Evolutionary conservation across 75 land plant genomes (phyloP).

Genomic region (Cupressus sempervirens): DNA sequence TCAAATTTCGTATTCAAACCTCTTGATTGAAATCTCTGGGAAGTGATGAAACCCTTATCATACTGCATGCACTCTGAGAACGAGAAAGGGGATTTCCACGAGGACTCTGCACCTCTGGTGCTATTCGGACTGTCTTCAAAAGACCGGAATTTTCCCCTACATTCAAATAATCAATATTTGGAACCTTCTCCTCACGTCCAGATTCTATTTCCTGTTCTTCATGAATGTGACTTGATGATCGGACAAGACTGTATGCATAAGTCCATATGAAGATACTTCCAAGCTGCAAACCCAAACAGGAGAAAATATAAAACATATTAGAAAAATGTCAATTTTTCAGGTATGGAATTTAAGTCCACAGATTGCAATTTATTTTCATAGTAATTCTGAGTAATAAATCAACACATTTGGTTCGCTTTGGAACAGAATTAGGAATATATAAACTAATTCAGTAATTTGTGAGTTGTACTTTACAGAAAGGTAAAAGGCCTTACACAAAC

Average conservation of each 20-base stretch:
- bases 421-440: neutral
- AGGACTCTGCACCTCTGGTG: neutral
- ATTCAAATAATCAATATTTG: slow-evolving; percentile 7
- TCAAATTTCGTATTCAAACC: neutral
- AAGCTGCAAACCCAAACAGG: slow-evolving; percentile 39
- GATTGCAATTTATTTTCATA: neutral
- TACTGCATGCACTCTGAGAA: neutral
- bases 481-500: no score
- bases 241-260: slow-evolving; percentile 33
- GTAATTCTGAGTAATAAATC: neutral
- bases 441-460: no score
- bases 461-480: no score
- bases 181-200: neutral
- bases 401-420: neutral
- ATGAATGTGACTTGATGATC: neutral
- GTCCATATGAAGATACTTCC: slow-evolving; percentile 80
- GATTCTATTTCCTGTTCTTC: neutral
- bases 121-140: neutral
- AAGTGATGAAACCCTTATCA: neutral
- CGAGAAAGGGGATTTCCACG: neutral
- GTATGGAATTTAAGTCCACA: neutral
- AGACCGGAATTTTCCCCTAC: neutral
- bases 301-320: neutral
- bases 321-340: neutral
- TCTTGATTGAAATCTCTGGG: slow-evolving; percentile 1